A percentile compares a stretch with the other conserved stretches of the same genome.
Conservation (phyloP, 371 early-diverging fungal genomes). For the Syncephalastrum racemosum region DNA sequence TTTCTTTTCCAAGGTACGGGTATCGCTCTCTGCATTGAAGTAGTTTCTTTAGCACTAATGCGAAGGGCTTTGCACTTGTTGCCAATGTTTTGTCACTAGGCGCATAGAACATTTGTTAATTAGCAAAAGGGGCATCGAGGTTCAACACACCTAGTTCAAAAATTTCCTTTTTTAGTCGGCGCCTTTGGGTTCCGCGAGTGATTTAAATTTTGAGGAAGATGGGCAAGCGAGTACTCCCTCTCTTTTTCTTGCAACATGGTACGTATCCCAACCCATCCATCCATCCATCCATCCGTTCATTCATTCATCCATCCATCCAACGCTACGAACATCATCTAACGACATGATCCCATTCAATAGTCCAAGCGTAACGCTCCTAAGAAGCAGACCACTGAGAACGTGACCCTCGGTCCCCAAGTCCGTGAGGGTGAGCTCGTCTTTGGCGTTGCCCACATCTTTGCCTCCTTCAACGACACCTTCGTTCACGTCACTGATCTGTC, state of each 20-base stretch:
- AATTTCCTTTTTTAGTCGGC: too few relatives aligned
- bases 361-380: conserved; percentile 58
- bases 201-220: neutral
- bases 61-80: too few relatives aligned
- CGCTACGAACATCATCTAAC: too few relatives aligned
- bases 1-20: too few relatives aligned
- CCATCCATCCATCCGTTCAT: conserved; percentile 10
- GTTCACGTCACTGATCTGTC: conserved; percentile 99
- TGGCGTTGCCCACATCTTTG: conserved; percentile 99
- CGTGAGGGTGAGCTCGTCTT: conserved; percentile 98
- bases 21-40: too few relatives aligned
- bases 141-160: too few relatives aligned
- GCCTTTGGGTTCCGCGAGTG: too few relatives aligned
- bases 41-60: too few relatives aligned
- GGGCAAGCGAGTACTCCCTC: conserved; percentile 4
- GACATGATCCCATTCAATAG: conserved; percentile 6
- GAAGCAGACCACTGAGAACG: conserved; percentile 82
- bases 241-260: conserved; percentile 11
- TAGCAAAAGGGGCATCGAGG: too few relatives aligned
- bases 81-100: too few relatives aligned
- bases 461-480: conserved; percentile 99
- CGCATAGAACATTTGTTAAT: too few relatives aligned
- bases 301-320: neutral
- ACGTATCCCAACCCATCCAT: conserved; percentile 10
- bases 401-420: conserved; percentile 96